Conservation (phyloP, 768 basidiomycete genomes). For the Lentinula sp. region DNA sequence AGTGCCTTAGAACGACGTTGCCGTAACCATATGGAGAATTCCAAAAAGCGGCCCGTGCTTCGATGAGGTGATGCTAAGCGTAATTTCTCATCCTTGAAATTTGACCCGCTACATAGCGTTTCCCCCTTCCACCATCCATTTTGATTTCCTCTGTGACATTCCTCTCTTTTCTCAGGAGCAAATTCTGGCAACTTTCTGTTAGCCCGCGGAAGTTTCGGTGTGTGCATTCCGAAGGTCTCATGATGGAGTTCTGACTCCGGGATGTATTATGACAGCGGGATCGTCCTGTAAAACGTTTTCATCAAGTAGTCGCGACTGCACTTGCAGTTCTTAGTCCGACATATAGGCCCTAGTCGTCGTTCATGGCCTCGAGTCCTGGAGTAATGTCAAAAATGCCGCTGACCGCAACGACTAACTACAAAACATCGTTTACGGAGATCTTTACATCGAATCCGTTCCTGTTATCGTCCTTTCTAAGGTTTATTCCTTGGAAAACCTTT, state of each 20-base stretch:
- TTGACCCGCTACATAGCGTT: neutral
- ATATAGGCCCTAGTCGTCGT: neutral
- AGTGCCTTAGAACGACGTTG: neutral
- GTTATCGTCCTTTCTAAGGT: conserved; percentile 21
- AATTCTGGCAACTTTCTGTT: neutral
- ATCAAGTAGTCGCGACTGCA: neutral
- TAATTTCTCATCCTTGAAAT: neutral
- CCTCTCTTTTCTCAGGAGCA: neutral
- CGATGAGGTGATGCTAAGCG: neutral
- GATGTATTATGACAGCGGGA: neutral
- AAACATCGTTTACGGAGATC: neutral
- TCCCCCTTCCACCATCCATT: neutral
- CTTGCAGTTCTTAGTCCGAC: neutral
- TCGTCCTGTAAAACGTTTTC: neutral
- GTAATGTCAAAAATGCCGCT: neutral
- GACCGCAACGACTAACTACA: neutral
- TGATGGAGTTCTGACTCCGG: neutral
- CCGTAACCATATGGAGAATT: neutral
- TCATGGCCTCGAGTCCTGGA: neutral
- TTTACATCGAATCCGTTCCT: conserved; percentile 13
- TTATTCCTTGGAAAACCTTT: conserved; percentile 32
- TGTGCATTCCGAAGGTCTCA: neutral
- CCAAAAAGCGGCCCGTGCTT: neutral
- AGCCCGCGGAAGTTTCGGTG: neutral
- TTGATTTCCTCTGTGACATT: neutral